phyloP scores from a whole-genome alignment of 306 rosid genomes.

The Echinosophora koreensis region DNA sequence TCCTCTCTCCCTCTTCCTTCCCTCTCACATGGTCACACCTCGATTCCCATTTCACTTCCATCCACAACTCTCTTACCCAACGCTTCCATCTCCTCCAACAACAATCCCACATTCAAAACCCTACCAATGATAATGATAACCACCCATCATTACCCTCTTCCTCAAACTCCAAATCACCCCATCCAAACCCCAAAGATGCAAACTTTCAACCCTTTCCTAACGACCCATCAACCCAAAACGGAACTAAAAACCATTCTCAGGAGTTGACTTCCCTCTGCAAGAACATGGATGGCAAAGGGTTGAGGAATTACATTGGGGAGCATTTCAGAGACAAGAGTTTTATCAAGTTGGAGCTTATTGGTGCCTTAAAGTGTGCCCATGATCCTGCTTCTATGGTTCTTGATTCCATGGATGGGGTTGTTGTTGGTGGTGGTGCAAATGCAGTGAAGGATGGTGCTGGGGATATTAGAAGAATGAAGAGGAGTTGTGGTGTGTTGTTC shows the following conservation, averaged over 20 bases:
- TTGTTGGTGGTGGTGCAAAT: constrained; percentile 5
- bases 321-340: constrained; percentile 46
- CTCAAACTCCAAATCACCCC: constrained; percentile 30
- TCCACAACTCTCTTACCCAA: constrained; percentile 61
- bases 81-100: constrained; percentile 64
- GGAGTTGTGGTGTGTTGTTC: constrained; percentile 59
- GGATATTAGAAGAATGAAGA: constrained; percentile 53
- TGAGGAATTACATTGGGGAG: constrained; percentile 61
- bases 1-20: constrained; percentile 61
- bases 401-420: constrained; percentile 70
- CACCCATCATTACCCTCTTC: constrained; percentile 34
- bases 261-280: constrained; percentile 59
- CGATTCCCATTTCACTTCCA: constrained; percentile 71
- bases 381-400: constrained; percentile 70
- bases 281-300: constrained; percentile 68
- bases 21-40: constrained; percentile 71
- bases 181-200: constrained; percentile 10
- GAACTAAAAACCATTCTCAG: neutral
- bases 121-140: neutral
- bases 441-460: constrained; percentile 14
- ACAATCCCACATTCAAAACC: neutral
- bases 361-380: constrained; percentile 54
- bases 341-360: constrained; percentile 57
- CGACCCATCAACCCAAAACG: constrained; percentile 41
- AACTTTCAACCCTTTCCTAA: constrained; percentile 18